These are phyloP conservation scores for Thalassiosira mediterranea DNA, from an alignment of 352 stramenopile genomes.

Conservation along the genomic window DNA sequence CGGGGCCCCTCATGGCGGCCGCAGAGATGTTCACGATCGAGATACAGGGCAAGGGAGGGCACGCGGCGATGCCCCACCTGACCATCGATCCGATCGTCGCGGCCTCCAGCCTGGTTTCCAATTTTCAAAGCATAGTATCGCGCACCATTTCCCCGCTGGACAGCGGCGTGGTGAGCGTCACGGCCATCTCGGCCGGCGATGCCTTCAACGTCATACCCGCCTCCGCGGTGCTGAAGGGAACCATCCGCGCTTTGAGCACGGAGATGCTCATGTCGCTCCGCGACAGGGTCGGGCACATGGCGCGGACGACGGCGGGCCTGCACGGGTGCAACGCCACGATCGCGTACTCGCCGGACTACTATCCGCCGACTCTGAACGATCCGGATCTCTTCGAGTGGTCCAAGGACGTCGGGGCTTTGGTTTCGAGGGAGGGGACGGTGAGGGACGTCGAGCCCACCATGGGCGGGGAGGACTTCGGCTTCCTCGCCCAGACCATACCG, in stretches of 20 bases:
- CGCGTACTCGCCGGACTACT: constrained; percentile 71
- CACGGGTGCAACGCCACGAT: constrained; percentile 82
- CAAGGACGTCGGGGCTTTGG: constrained; percentile 68
- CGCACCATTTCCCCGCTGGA: constrained; percentile 90
- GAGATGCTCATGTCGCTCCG: constrained; percentile 87
- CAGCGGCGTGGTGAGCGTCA: constrained; percentile 91
- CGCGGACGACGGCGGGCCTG: constrained; percentile 86
- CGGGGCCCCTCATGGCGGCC: constrained; percentile 91
- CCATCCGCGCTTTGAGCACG: constrained; percentile 91
- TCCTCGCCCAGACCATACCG: constrained; percentile 77
- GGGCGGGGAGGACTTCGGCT: constrained; percentile 94
- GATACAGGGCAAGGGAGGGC: constrained; percentile 91
- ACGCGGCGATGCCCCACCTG: constrained; percentile 91
- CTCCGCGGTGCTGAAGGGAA: constrained; percentile 87
- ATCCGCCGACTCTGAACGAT: constrained; percentile 83
- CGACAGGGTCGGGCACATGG: constrained; percentile 87
- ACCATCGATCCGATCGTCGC: constrained; percentile 92
- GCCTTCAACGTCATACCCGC: constrained; percentile 95
- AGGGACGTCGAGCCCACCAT: constrained; percentile 86
- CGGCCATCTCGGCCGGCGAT: constrained; percentile 89
- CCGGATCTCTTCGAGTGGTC: constrained; percentile 64
- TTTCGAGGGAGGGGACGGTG: constrained; percentile 85
- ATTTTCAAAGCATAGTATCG: constrained; percentile 92
- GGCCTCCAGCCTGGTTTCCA: constrained; percentile 88
- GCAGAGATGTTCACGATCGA: constrained; percentile 91